phyloP scores from a whole-genome alignment of 2,329 filamentous ascomycete genomes.

The Neocucurbitaria cava region DNA sequence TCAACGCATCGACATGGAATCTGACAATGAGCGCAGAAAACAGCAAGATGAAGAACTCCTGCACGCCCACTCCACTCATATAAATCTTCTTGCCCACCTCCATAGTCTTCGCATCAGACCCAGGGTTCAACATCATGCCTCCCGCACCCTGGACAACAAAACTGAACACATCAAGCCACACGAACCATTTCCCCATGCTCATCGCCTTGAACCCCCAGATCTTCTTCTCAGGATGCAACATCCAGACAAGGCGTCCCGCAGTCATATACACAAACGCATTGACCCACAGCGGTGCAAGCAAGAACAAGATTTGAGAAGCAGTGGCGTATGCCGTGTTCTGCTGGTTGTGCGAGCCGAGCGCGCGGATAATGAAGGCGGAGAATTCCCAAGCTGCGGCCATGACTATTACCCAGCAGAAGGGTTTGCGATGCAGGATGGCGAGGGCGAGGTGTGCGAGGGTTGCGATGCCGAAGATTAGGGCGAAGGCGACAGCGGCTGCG shows the following conservation, averaged over 20 bases:
- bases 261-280: conserved; percentile 56
- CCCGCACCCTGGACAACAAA: conserved; percentile 56
- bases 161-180: conserved; percentile 53
- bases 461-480: conserved; percentile 31
- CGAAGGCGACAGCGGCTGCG: conserved; percentile 28
- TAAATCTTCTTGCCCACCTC: conserved; percentile 52
- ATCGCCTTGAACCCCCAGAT: conserved; percentile 47
- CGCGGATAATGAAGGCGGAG: conserved; percentile 51
- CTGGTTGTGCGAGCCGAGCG: conserved; percentile 51
- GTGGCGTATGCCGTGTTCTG: conserved; percentile 41
- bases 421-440: conserved; percentile 36
- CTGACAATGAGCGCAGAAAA: conserved; percentile 26
- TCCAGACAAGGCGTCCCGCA: conserved; percentile 50
- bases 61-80: conserved; percentile 44
- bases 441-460: conserved; percentile 28
- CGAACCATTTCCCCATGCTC: conserved; percentile 52
- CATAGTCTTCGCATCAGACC: conserved; percentile 30
- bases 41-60: conserved; percentile 41
- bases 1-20: conserved; percentile 22
- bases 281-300: conserved; percentile 55
- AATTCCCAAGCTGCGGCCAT: conserved; percentile 55
- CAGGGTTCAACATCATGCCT: conserved; percentile 45
- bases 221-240: conserved; percentile 44
- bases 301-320: conserved; percentile 51
- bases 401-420: conserved; percentile 54